Percentiles rank a stretch among this genome's conserved stretches.
phyloP scores from a whole-genome alignment of 129 eudicot genomes.

The Centrapalus pauciflorus region DNA sequence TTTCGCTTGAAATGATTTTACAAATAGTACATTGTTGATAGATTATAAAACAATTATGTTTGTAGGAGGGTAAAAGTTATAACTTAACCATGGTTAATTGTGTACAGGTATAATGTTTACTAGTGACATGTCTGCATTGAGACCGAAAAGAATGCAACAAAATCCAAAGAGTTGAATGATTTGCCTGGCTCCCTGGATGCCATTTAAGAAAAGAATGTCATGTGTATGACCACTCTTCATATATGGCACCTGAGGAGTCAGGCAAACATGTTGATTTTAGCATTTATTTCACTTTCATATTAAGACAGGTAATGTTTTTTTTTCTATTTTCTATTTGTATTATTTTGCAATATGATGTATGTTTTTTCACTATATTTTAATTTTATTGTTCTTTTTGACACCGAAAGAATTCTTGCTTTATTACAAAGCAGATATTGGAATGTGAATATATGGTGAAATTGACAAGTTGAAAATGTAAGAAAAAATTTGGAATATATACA shows the following conservation, averaged over 20 bases:
- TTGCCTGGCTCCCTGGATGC: slow-evolving; percentile 52
- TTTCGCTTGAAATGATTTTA: neutral
- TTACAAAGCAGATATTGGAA: no score
- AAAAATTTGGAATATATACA: no score
- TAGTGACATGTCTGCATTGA: neutral
- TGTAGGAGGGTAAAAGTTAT: neutral
- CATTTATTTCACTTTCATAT: neutral
- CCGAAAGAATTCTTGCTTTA: no score
- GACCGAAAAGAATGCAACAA: neutral
- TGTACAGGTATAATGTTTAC: slow-evolving; percentile 5
- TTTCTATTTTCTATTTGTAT: neutral
- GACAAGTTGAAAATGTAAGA: no score
- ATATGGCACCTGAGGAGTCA: slow-evolving; percentile 42
- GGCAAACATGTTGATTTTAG: slow-evolving; percentile 24
- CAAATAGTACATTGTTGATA: neutral
- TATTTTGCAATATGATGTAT: no score
- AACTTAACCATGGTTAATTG: neutral
- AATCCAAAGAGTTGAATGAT: slow-evolving; percentile 6
- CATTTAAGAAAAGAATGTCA: slow-evolving; percentile 28
- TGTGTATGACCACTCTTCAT: slow-evolving; percentile 14
- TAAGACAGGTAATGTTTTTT: neutral
- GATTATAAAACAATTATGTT: neutral
- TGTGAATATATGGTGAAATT: no score
- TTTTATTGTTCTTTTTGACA: no score
- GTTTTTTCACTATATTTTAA: no score